Evolutionary conservation across 1,139 yeast genomes (phyloP).

Genomic region (Yamadazyma sp.): DNA sequence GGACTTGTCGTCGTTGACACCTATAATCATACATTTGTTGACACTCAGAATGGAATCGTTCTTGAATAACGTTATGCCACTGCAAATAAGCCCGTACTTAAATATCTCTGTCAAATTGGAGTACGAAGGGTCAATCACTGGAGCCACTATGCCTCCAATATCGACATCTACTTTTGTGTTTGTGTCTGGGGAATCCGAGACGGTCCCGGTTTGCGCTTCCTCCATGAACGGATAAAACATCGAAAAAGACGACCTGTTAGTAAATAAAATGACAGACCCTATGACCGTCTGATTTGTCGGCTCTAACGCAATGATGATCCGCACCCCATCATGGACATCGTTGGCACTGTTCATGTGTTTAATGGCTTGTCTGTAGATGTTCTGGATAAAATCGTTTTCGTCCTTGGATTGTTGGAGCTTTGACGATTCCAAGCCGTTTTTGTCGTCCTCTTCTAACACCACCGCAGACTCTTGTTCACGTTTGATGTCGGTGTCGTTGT

Average conservation of each 20-base stretch:
- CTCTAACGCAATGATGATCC: conserved; percentile 57
- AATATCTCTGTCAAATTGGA: conserved; percentile 56
- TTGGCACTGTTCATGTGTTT: conserved; percentile 20
- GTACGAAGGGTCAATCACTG: conserved; percentile 57
- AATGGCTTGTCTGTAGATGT: conserved; percentile 26
- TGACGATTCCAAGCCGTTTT: conserved; percentile 4
- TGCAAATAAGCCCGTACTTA: conserved; percentile 57
- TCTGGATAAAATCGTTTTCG: conserved; percentile 17
- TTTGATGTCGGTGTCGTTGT: background rate
- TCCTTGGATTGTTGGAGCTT: conserved; percentile 8
- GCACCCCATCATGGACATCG: conserved; percentile 30
- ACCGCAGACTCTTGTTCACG: conserved; percentile 6
- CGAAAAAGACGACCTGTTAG: conserved; percentile 47
- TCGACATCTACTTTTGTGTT: conserved; percentile 12
- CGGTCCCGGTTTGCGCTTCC: conserved; percentile 21
- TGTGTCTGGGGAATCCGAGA: conserved; percentile 6
- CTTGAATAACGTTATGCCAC: conserved; percentile 57
- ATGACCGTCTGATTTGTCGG: conserved; percentile 54
- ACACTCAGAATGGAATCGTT: conserved; percentile 28
- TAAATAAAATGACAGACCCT: conserved; percentile 57
- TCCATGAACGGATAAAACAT: conserved; percentile 55
- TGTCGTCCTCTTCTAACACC: conserved; percentile 8
- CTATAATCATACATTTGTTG: conserved; percentile 39
- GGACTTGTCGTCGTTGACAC: conserved; percentile 39
- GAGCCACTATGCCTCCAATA: conserved; percentile 59